Conservation (phyloP, 306 rosid genomes). For the Arachis stenosperma region DNA sequence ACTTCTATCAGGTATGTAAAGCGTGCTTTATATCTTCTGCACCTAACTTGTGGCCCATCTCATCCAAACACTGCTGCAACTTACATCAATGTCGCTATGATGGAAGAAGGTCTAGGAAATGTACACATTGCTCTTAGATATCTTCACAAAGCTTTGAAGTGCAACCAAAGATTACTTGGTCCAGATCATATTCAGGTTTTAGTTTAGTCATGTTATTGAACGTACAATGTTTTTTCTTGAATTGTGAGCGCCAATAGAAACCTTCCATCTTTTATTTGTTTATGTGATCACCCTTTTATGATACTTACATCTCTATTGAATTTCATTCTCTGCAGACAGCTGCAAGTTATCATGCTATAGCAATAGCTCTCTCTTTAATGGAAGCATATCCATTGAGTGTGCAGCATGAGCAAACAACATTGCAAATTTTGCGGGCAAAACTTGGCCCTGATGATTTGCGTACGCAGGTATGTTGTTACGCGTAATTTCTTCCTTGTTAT, state of each 20-base stretch:
- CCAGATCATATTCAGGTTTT: constrained; percentile 97
- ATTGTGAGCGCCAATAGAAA: not conserved
- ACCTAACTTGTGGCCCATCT: constrained; percentile 96
- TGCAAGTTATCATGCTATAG: constrained; percentile 98
- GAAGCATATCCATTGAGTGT: constrained; percentile 98
- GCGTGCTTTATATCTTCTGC: constrained; percentile 97
- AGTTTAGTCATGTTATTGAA: constrained; percentile 35
- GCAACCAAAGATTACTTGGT: constrained; percentile 93
- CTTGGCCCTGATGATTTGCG: constrained; percentile 97
- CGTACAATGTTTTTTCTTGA: constrained; percentile 13
- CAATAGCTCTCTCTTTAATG: constrained; percentile 97
- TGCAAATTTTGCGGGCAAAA: constrained; percentile 92
- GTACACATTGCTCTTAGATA: constrained; percentile 97
- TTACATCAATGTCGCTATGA: constrained; percentile 98
- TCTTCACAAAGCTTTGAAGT: constrained; percentile 97
- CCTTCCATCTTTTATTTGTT: not conserved
- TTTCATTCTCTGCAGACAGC: constrained; percentile 78
- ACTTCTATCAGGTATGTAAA: constrained; percentile 77
- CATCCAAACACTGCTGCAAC: constrained; percentile 99
- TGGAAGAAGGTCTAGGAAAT: constrained; percentile 99
- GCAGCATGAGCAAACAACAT: constrained; percentile 98
- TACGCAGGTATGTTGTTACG: constrained; percentile 73
- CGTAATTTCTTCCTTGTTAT: constrained; percentile 11
- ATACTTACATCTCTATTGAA: constrained; percentile 36
- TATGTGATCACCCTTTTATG: not conserved